Percentiles rank a stretch among this genome's conserved stretches.
These are phyloP conservation scores for Penstemon barbatus DNA, from an alignment of 257 asterid species.

Conservation along the genomic window DNA sequence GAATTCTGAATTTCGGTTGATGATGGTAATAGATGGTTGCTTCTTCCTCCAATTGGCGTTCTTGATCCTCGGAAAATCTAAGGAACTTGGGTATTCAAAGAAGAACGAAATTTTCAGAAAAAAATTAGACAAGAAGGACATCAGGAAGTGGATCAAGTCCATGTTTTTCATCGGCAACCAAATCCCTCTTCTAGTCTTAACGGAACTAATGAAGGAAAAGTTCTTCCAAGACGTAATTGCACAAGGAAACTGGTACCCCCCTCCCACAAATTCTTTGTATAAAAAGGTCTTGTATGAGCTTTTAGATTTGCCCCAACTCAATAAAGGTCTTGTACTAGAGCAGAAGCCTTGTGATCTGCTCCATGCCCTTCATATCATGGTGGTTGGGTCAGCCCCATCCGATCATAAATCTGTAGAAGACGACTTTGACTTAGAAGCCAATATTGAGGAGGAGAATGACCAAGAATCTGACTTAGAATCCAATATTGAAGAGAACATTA, in stretches of 20 bases:
- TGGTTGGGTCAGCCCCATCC: neutral
- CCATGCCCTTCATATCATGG: neutral
- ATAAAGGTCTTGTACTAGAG: neutral
- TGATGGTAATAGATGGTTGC: slow-evolving; percentile 16
- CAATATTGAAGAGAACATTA: too few relatives aligned
- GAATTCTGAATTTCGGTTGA: neutral
- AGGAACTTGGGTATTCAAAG: neutral
- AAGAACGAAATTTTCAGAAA: slow-evolving; percentile 7
- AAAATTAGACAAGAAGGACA: neutral
- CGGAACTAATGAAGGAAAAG: neutral
- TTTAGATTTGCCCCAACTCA: neutral
- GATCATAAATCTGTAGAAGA: neutral
- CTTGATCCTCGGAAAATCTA: neutral
- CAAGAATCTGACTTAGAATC: too few relatives aligned
- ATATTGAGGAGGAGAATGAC: too few relatives aligned
- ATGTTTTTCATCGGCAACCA: slow-evolving; percentile 23
- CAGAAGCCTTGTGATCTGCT: slow-evolving; percentile 4
- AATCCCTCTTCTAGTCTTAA: neutral
- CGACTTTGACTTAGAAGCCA: neutral
- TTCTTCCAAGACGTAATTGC: neutral
- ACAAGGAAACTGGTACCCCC: neutral
- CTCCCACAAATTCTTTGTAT: neutral
- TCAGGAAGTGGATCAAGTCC: neutral
- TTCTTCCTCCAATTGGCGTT: slow-evolving; percentile 15
- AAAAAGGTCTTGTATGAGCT: neutral